phyloP scores from a whole-genome alignment of 2,329 filamentous ascomycete genomes.

The Metarhizium anisopliae region DNA sequence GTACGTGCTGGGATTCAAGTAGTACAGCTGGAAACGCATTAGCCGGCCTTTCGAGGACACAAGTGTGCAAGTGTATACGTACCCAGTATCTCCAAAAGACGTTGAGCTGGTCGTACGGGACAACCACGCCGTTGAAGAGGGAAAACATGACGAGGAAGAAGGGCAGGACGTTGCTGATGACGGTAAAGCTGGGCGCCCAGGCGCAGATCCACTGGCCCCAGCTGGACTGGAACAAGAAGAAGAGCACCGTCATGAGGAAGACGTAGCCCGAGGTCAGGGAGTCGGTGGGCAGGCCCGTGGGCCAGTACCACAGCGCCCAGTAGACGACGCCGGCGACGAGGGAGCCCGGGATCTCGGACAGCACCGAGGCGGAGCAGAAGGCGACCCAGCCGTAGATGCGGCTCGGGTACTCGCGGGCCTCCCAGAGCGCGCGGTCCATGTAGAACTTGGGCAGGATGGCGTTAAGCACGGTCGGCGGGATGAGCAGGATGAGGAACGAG shows the following conservation, averaged over 20 bases:
- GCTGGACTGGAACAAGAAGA: slow-evolving; percentile 64
- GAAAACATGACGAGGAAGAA: slow-evolving; percentile 76
- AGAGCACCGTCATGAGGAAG: slow-evolving; percentile 33
- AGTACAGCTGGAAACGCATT: slow-evolving; percentile 2
- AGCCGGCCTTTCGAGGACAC: no score
- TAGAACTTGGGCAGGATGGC: slow-evolving; percentile 71
- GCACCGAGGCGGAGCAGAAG: slow-evolving; percentile 63
- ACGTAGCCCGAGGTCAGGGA: slow-evolving; percentile 31
- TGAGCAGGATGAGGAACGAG: slow-evolving; percentile 52
- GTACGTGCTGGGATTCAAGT: slow-evolving; percentile 7
- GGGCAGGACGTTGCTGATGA: slow-evolving; percentile 47
- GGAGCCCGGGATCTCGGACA: slow-evolving; percentile 64
- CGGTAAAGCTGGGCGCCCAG: slow-evolving; percentile 60
- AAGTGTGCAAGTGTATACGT: not conserved
- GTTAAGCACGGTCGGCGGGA: slow-evolving; percentile 66
- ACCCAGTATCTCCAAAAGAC: slow-evolving; percentile 68
- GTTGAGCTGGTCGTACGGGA: slow-evolving; percentile 54
- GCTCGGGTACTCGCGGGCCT: slow-evolving; percentile 62
- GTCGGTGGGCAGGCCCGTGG: slow-evolving; percentile 59
- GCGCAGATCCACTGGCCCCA: slow-evolving; percentile 84
- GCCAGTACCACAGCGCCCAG: slow-evolving; percentile 70
- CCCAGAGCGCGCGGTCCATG: slow-evolving; percentile 62
- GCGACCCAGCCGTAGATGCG: slow-evolving; percentile 72
- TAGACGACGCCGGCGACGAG: slow-evolving; percentile 58
- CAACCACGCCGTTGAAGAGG: slow-evolving; percentile 69